Evolutionary conservation across 495 filamentous ascomycete species (phyloP).

Genomic region (Penicillium antarcticum): DNA sequence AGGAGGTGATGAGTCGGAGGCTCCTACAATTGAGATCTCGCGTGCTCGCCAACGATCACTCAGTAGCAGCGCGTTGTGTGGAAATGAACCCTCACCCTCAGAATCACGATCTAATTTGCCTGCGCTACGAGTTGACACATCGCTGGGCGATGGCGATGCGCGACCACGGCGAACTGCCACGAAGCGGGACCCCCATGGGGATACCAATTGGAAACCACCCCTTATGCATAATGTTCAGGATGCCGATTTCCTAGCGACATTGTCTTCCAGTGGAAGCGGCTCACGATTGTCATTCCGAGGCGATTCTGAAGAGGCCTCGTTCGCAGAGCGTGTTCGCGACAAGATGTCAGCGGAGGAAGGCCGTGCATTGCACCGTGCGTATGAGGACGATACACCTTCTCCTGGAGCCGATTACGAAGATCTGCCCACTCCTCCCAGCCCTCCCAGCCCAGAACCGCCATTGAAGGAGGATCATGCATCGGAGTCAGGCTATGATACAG

Average conservation of each 20-base stretch:
- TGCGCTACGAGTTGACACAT: conserved; percentile 38
- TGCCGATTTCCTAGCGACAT: conserved; percentile 36
- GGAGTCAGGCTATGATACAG: conserved; percentile 24
- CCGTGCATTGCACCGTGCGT: conserved; percentile 55
- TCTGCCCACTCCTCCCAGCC: conserved; percentile 9
- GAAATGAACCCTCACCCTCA: conserved; percentile 10
- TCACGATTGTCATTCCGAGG: conserved; percentile 43
- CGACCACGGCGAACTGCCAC: conserved; percentile 2
- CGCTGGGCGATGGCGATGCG: conserved; percentile 28
- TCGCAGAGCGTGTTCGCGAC: conserved; percentile 57
- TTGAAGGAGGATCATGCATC: conserved; percentile 25
- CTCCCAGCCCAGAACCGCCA: background rate
- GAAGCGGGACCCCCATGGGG: conserved; percentile 12
- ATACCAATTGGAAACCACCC: conserved; percentile 24
- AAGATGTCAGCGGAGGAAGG: conserved; percentile 74
- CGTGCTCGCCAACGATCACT: conserved; percentile 44
- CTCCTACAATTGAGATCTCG: conserved; percentile 65
- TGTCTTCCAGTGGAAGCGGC: conserved; percentile 28
- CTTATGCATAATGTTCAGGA: conserved; percentile 33
- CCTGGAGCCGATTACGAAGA: conserved; percentile 24
- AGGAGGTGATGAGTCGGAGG: conserved; percentile 79
- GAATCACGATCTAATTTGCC: conserved; percentile 15
- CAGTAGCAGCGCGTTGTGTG: conserved; percentile 16
- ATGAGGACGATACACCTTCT: conserved; percentile 27
- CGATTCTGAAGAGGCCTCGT: conserved; percentile 42